These are phyloP conservation scores for Podospora tetraspora DNA, from an alignment of 495 filamentous ascomycete genomes.

Conservation along the genomic window DNA sequence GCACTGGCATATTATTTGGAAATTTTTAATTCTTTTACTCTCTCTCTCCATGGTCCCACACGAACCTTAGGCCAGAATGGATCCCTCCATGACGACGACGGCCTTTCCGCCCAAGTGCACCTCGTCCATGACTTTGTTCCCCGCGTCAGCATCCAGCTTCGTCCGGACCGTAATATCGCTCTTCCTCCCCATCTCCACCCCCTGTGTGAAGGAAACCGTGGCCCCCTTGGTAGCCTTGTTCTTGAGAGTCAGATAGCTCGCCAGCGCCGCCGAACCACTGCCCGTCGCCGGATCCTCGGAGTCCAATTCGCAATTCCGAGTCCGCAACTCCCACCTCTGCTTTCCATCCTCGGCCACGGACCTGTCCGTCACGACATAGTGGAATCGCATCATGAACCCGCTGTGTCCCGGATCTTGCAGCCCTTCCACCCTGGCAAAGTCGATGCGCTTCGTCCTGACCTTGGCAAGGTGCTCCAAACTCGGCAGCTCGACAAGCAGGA, in stretches of 20 bases:
- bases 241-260: conserved; percentile 52
- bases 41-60: neutral
- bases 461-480: conserved; percentile 39
- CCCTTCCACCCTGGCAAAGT: conserved; percentile 24
- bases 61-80: conserved; percentile 4
- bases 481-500: conserved; percentile 51
- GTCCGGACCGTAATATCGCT: conserved; percentile 50
- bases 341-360: conserved; percentile 17
- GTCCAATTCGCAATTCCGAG: conserved; percentile 52
- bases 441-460: conserved; percentile 24
- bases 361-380: conserved; percentile 43
- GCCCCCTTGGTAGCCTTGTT: conserved; percentile 26
- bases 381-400: conserved; percentile 54
- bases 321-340: conserved; percentile 20
- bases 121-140: conserved; percentile 36
- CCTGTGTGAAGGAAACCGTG: conserved; percentile 58
- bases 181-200: conserved; percentile 70
- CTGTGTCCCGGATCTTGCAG: conserved; percentile 55
- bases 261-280: conserved; percentile 54
- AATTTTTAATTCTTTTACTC: neutral
- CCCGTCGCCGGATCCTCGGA: conserved; percentile 69
- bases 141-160: conserved; percentile 38
- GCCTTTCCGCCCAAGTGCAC: conserved; percentile 53
- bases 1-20: neutral
- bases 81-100: conserved; percentile 55